Percentiles rank a stretch among this genome's conserved stretches.
These are phyloP conservation scores for Taphrina flavorubra DNA, from an alignment of 1,139 yeast species.

Conservation along the genomic window DNA sequence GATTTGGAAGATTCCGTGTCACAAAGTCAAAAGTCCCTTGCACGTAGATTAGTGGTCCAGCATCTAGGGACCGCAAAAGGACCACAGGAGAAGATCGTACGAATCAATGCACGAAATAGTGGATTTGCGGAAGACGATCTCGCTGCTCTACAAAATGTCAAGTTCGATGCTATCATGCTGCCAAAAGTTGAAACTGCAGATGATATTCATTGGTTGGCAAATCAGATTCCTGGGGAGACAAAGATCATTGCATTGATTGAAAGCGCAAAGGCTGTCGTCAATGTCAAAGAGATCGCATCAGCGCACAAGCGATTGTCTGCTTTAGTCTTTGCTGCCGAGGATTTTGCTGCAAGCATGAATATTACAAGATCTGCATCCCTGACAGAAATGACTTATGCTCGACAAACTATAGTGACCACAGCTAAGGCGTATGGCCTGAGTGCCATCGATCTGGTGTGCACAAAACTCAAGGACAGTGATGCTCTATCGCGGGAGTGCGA, in stretches of 20 bases:
- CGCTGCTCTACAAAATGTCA: slow-evolving; percentile 5
- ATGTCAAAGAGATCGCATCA: slow-evolving; percentile 26
- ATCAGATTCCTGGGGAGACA: slow-evolving; percentile 5
- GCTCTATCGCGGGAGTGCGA: slow-evolving; percentile 16
- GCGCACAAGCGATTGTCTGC: slow-evolving; percentile 28
- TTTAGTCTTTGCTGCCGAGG: slow-evolving; percentile 40
- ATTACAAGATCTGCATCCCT: slow-evolving; percentile 26
- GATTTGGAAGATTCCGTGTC: slow-evolving; percentile 36
- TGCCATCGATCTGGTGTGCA: slow-evolving; percentile 37
- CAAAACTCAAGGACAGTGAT: slow-evolving; percentile 24
- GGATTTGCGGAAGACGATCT: slow-evolving; percentile 33
- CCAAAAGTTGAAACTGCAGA: slow-evolving; percentile 34
- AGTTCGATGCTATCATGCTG: slow-evolving; percentile 34
- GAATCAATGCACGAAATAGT: slow-evolving; percentile 21
- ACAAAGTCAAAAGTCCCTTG: slow-evolving; percentile 8
- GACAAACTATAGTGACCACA: slow-evolving; percentile 37
- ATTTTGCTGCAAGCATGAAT: slow-evolving; percentile 37
- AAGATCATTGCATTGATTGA: slow-evolving; percentile 43
- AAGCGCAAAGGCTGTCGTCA: slow-evolving; percentile 23
- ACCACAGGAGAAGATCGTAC: slow-evolving; percentile 30
- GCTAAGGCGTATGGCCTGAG: slow-evolving; percentile 27
- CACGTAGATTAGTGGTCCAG: slow-evolving; percentile 14
- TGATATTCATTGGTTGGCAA: slow-evolving; percentile 34
- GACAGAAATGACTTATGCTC: slow-evolving; percentile 36
- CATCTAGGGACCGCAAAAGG: slow-evolving; percentile 13